Evolutionary conservation across 495 filamentous ascomycete species (phyloP).

Genomic region (Cercophora sp.): DNA sequence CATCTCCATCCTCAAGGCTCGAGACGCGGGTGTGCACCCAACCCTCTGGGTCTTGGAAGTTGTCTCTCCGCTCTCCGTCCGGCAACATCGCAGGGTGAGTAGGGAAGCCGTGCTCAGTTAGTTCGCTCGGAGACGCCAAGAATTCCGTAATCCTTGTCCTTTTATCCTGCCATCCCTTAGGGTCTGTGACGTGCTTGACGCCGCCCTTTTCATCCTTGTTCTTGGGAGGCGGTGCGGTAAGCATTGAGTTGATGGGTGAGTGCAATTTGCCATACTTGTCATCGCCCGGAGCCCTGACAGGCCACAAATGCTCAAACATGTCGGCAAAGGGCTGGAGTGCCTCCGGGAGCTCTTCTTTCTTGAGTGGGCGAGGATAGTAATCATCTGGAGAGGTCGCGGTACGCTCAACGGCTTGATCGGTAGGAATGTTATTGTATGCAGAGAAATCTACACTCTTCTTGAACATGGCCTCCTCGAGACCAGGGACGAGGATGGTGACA

Average conservation of each 20-base stretch:
- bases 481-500: constrained; percentile 91
- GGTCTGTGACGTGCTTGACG: constrained; percentile 51
- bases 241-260: constrained; percentile 76
- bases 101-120: constrained; percentile 76
- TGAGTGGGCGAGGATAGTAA: constrained; percentile 70
- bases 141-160: constrained; percentile 77
- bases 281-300: constrained; percentile 79
- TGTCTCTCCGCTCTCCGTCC: constrained; percentile 42
- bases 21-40: constrained; percentile 80
- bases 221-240: constrained; percentile 61
- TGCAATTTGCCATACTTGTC: constrained; percentile 71
- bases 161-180: constrained; percentile 59
- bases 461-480: constrained; percentile 87
- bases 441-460: constrained; percentile 58
- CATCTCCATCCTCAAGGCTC: constrained; percentile 58
- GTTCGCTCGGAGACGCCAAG: constrained; percentile 62
- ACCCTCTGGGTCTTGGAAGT: constrained; percentile 54
- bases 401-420: constrained; percentile 31
- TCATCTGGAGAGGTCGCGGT: constrained; percentile 50
- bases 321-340: constrained; percentile 68
- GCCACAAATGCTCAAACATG: constrained; percentile 86
- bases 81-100: constrained; percentile 67
- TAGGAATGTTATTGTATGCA: constrained; percentile 31
- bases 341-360: constrained; percentile 54
- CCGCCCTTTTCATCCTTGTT: constrained; percentile 55